Evolutionary conservation across 306 rosid genomes (phyloP), one percentile per base, ranked within the genome.

Genomic region (Dalbergia oliveri): DNA sequence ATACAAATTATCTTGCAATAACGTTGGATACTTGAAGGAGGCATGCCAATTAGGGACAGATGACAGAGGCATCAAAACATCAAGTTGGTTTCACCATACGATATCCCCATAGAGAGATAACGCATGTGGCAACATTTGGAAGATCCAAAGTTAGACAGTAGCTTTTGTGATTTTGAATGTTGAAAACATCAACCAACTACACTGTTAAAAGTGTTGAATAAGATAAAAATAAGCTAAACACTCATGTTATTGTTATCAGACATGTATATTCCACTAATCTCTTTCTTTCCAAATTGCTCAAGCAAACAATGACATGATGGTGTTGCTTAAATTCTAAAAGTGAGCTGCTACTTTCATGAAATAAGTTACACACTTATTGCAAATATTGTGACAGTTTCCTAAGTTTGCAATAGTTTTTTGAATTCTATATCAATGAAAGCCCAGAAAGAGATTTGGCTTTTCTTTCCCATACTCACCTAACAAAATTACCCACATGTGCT

Each of bases 361-460:
- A 63, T 63, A 35, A 61, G 45, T 63, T 33, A 13, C 68, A 33
- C 45, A 21, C 34, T 34, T 63, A 15, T 34, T 63, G 12, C 47
- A 63, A 65, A 39, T 35, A n/a, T n/a, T 15, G 7, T 65, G 70
- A 65, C 68, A 63, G 50, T 39, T 65, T 16, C 70, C 70, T 65
- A 65, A 65, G n/a, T 65, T 8, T 65, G 13, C 37, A 13, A 15
- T 1, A 63, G 41, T 3, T 63, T 33, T 37, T 34, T 65, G 26
- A 50, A 39, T 65, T 65, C 50, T n/a, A 65, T 15, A 65, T n/a
- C 26, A 15, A 16, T 37, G 69, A 63, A 63, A 34, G 67, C 8
- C 13, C 12, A 65, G 50, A 65, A 65, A 37, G 49, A 65, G 31
- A 65, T 65, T 39, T 37, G 70, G 50, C 41, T n/a, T 16, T 58